Conservation (phyloP, 495 filamentous ascomycete genomes). For the Immersiella caudata region DNA sequence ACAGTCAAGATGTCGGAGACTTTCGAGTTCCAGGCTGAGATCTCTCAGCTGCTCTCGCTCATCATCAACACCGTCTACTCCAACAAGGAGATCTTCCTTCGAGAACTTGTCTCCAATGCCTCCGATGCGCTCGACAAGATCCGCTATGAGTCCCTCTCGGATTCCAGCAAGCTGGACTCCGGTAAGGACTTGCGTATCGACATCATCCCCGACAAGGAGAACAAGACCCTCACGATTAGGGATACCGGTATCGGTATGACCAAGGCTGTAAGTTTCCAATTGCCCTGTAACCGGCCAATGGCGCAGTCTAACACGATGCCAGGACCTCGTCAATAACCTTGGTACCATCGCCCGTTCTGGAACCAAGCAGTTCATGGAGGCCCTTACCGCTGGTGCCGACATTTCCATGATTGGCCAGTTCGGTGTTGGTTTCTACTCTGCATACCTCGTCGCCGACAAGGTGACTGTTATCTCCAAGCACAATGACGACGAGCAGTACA, state of each 20-base stretch:
- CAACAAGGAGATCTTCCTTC: slow-evolving; percentile 99
- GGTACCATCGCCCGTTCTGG: slow-evolving; percentile 98
- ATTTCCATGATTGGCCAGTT: slow-evolving; percentile 99
- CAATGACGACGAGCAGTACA: slow-evolving; percentile 99
- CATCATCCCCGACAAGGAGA: slow-evolving; percentile 94
- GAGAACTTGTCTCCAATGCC: slow-evolving; percentile 96
- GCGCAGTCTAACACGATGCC: slow-evolving; percentile 30
- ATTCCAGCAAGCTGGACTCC: slow-evolving; percentile 93
- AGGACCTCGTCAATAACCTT: slow-evolving; percentile 99
- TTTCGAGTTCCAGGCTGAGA: slow-evolving; percentile 99
- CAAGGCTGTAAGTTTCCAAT: slow-evolving; percentile 82
- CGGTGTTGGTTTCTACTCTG: slow-evolving; percentile 99
- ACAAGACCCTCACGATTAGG: slow-evolving; percentile 93
- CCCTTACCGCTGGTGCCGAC: slow-evolving; percentile 95
- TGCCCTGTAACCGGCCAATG: not conserved
- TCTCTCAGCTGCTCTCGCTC: slow-evolving; percentile 97
- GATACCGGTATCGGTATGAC: slow-evolving; percentile 99
- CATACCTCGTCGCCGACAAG: slow-evolving; percentile 96
- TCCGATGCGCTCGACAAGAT: slow-evolving; percentile 99
- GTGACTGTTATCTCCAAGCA: slow-evolving; percentile 96
- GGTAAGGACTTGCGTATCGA: slow-evolving; percentile 97
- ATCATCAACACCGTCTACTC: slow-evolving; percentile 99
- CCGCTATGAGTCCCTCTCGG: slow-evolving; percentile 95
- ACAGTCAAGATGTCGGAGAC: slow-evolving; percentile 80
- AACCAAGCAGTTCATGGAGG: slow-evolving; percentile 99